These are phyloP conservation scores for Arctostaphylos glauca DNA, from an alignment of 148 eudicot species.

Conservation along the genomic window DNA sequence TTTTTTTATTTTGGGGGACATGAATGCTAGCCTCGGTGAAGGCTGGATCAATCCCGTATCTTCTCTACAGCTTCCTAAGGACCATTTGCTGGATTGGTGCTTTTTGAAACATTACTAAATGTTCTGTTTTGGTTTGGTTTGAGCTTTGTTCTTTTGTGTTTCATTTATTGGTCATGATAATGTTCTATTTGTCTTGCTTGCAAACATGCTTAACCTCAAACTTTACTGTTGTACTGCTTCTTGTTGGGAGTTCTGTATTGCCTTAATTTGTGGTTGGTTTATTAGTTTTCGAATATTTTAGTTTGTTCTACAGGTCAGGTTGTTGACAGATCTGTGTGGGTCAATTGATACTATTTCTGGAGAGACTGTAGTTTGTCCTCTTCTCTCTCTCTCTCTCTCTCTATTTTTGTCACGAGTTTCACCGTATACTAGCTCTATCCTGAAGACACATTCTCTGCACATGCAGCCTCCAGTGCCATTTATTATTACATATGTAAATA, in stretches of 20 bases:
- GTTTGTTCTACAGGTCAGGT: not conserved
- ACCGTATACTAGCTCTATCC: too few relatives aligned
- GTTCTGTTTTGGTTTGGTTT: not conserved
- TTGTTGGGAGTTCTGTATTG: not conserved
- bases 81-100: not conserved
- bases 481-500: too few relatives aligned
- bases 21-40: too few relatives aligned
- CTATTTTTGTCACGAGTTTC: too few relatives aligned
- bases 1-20: too few relatives aligned
- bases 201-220: not conserved
- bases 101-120: not conserved
- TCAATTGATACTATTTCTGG: not conserved
- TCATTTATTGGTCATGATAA: not conserved
- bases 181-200: not conserved
- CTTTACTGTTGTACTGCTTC: not conserved
- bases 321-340: constrained; percentile 3
- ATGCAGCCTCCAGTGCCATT: too few relatives aligned
- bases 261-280: not conserved
- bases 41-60: too few relatives aligned
- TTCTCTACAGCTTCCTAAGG: not conserved
- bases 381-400: too few relatives aligned
- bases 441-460: too few relatives aligned
- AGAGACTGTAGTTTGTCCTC: not conserved
- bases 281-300: not conserved
- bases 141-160: not conserved